A percentile compares a stretch with the other conserved stretches of the same genome.
Conservation (phyloP, 2,329 filamentous ascomycete species). For the Colletotrichum sojae region DNA sequence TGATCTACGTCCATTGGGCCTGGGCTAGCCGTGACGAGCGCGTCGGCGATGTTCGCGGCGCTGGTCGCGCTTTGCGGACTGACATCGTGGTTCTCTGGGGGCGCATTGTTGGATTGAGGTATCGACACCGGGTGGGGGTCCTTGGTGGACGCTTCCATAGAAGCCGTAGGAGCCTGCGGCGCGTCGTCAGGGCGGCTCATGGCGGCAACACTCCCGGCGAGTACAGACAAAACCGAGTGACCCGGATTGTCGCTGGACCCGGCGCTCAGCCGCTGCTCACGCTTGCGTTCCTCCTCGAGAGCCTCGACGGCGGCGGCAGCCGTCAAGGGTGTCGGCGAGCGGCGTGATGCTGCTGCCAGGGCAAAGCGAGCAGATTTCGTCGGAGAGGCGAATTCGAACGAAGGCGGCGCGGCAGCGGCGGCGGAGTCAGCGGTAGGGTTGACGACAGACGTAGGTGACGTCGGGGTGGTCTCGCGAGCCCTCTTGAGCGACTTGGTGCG, state of each 20-base stretch:
- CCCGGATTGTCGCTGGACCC: slow-evolving; percentile 67
- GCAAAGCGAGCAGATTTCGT: slow-evolving; percentile 68
- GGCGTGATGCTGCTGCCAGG: slow-evolving; percentile 54
- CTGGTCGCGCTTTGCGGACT: slow-evolving; percentile 59
- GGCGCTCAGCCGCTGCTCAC: slow-evolving; percentile 54
- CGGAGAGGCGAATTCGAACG: slow-evolving; percentile 56
- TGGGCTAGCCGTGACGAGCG: slow-evolving; percentile 65
- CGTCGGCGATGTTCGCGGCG: slow-evolving; percentile 57
- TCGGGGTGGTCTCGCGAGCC: slow-evolving; percentile 58
- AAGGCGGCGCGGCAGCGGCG: slow-evolving; percentile 15
- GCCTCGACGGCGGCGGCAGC: slow-evolving; percentile 61
- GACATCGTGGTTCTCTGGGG: slow-evolving; percentile 57
- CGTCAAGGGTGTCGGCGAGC: slow-evolving; percentile 64
- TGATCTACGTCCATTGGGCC: slow-evolving; percentile 69
- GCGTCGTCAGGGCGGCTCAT: slow-evolving; percentile 71
- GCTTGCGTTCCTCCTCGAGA: slow-evolving; percentile 66
- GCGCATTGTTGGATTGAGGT: slow-evolving; percentile 50
- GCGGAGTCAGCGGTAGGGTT: slow-evolving; percentile 39
- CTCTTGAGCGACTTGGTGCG: slow-evolving; percentile 59
- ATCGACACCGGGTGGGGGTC: slow-evolving; percentile 43
- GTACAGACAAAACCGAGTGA: slow-evolving; percentile 66
- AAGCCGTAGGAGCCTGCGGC: slow-evolving; percentile 61
- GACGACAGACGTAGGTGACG: slow-evolving; percentile 51
- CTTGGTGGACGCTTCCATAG: slow-evolving; percentile 59
- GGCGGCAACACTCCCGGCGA: slow-evolving; percentile 67